Conservation (phyloP, 176 grass and related monocot genomes). For the Tuctoria greenei region DNA sequence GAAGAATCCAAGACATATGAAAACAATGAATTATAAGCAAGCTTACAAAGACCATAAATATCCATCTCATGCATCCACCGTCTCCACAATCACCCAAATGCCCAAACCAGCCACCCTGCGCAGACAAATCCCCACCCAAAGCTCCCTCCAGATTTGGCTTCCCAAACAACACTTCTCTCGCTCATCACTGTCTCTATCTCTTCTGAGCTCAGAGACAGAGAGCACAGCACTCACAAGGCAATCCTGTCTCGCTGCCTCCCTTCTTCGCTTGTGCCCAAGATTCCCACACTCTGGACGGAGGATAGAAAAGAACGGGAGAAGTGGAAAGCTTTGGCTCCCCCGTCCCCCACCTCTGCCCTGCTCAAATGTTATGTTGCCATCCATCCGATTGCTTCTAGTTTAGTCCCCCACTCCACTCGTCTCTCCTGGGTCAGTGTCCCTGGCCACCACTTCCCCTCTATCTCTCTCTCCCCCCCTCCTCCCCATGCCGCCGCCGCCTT, state of each 20-base stretch:
- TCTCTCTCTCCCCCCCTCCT: not conserved
- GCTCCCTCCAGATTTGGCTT: conserved; percentile 30
- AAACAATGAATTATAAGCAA: not conserved
- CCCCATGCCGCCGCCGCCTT: conserved; percentile 7
- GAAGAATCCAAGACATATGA: not conserved
- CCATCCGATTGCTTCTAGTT: conserved; percentile 56
- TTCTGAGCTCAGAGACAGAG: not conserved
- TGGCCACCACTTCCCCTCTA: conserved; percentile 31
- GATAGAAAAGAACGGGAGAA: conserved; percentile 20
- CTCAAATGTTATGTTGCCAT: conserved; percentile 57
- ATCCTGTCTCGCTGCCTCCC: conserved; percentile 50
- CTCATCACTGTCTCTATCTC: not conserved
- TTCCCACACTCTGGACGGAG: conserved; percentile 8
- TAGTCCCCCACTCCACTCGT: conserved; percentile 38
- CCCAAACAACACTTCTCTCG: not conserved
- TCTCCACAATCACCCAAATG: conserved; percentile 26
- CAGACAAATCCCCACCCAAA: not conserved
- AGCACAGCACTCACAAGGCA: not conserved
- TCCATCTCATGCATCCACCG: not conserved
- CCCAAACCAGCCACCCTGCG: conserved; percentile 23
- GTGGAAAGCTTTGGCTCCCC: conserved; percentile 28
- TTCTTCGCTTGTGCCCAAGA: conserved; percentile 20
- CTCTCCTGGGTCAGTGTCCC: conserved; percentile 49
- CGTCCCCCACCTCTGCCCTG: conserved; percentile 11
- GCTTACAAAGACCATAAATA: conserved; percentile 18